Percentiles rank a stretch among this genome's conserved stretches.
These are phyloP conservation scores for Termitomyces sp. DNA, from an alignment of 768 basidiomycete genomes.

Conservation along the genomic window DNA sequence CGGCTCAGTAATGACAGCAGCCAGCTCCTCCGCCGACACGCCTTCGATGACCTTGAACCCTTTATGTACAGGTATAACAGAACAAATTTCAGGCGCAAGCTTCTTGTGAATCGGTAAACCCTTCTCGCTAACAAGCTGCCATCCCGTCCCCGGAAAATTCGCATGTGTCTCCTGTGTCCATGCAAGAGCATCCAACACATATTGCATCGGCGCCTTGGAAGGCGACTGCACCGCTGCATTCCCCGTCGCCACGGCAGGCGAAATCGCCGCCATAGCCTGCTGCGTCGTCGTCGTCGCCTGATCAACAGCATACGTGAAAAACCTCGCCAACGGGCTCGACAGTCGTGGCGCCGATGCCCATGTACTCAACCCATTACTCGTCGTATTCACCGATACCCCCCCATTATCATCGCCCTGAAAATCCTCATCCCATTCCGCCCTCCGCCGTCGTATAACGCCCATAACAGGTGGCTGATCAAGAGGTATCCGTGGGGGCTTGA, in stretches of 20 bases:
- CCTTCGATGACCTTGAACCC: conserved; percentile 92
- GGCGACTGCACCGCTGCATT: conserved; percentile 41
- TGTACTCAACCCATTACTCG: conserved; percentile 15
- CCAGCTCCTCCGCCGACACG: conserved; percentile 88
- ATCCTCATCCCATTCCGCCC: conserved; percentile 68
- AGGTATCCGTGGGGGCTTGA: conserved; percentile 81
- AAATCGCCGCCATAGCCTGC: conserved; percentile 72
- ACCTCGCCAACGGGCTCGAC: conserved; percentile 63
- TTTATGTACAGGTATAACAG: conserved; percentile 77
- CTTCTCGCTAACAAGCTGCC: conserved; percentile 75
- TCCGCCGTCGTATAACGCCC: conserved; percentile 59
- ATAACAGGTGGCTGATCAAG: conserved; percentile 90
- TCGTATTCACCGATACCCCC: conserved; percentile 13
- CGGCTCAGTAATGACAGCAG: conserved; percentile 60
- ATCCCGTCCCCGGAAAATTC: conserved; percentile 49
- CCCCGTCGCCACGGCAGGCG: conserved; percentile 43
- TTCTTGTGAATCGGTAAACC: conserved; percentile 73
- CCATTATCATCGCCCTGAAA: conserved; percentile 20
- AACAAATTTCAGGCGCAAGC: conserved; percentile 70
- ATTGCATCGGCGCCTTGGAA: conserved; percentile 68
- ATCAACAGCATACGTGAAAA: conserved; percentile 71
- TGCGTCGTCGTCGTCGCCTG: conserved; percentile 71
- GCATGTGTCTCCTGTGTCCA: conserved; percentile 74
- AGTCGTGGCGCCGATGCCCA: conserved; percentile 61
- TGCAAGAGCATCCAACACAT: conserved; percentile 75